These are phyloP conservation scores for Saccharomyces pastorianus DNA, from an alignment of 1,139 yeast genomes.

Conservation along the genomic window DNA sequence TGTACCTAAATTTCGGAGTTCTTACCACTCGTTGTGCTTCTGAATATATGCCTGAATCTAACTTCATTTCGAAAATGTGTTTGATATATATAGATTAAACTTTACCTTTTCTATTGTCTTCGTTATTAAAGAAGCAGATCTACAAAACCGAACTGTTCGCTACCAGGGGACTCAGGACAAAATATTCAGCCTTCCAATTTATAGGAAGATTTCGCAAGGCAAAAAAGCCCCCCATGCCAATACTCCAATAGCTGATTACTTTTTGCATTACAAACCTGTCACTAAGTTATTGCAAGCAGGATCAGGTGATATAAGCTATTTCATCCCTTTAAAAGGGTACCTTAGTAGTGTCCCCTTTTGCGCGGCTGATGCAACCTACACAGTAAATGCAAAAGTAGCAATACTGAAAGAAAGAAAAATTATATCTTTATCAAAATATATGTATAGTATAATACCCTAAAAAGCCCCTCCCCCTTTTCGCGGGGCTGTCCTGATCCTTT, in stretches of 20 bases:
- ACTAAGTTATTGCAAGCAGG: not conserved
- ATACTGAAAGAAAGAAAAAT: not conserved
- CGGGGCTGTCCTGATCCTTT: not conserved
- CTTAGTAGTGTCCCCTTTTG: not conserved
- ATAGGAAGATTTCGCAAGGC: not conserved
- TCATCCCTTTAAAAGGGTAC: not conserved
- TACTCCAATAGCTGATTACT: not conserved
- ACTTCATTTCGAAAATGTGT: constrained; percentile 16
- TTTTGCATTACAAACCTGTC: not conserved
- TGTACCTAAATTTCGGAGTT: constrained; percentile 19
- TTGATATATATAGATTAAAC: not conserved
- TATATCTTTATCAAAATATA: not conserved
- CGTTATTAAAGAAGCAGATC: no score
- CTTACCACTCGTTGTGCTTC: constrained; percentile 24
- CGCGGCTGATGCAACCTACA: not conserved
- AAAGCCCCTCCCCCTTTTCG: not conserved
- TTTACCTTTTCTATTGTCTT: no score
- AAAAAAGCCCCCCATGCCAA: not conserved
- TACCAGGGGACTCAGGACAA: not conserved
- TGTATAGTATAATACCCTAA: not conserved
- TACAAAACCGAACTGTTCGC: no score
- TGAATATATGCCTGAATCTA: constrained; percentile 18
- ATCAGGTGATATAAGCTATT: not conserved
- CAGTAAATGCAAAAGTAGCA: not conserved
- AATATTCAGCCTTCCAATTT: not conserved